Conservation (phyloP, 2,329 filamentous ascomycete species). For the Xylaria hypoxylon region DNA sequence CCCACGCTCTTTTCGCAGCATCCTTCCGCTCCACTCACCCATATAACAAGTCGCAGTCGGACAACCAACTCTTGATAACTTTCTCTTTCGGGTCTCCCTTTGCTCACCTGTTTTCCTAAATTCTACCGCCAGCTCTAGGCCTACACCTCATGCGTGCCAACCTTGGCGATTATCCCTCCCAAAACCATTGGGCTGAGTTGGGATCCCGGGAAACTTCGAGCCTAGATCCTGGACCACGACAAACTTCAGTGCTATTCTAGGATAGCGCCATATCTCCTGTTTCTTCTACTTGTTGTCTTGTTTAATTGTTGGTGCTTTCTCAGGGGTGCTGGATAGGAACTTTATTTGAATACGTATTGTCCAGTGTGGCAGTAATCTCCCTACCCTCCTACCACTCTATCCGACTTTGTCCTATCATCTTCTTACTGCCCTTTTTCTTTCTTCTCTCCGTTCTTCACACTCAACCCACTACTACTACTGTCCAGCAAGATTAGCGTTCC, state of each 20-base stretch:
- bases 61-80: background rate
- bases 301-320: background rate
- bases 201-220: too few relatives aligned
- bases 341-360: background rate
- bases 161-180: background rate
- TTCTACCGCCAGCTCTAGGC: background rate
- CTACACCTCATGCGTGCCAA: background rate
- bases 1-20: constrained; percentile 16
- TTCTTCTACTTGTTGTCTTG: background rate
- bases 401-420: background rate
- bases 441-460: background rate
- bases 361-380: background rate
- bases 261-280: background rate
- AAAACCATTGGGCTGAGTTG: too few relatives aligned
- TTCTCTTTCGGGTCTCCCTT: background rate
- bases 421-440: background rate
- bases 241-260: background rate
- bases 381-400: background rate
- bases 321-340: background rate
- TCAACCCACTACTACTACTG: background rate
- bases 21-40: constrained; percentile 30
- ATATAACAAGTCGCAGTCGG: constrained; percentile 23
- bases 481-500: background rate
- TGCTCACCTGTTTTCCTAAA: background rate
- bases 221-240: background rate